Evolutionary conservation across 2,329 filamentous ascomycete genomes (phyloP).

Genomic region (Trichoderma sp.): DNA sequence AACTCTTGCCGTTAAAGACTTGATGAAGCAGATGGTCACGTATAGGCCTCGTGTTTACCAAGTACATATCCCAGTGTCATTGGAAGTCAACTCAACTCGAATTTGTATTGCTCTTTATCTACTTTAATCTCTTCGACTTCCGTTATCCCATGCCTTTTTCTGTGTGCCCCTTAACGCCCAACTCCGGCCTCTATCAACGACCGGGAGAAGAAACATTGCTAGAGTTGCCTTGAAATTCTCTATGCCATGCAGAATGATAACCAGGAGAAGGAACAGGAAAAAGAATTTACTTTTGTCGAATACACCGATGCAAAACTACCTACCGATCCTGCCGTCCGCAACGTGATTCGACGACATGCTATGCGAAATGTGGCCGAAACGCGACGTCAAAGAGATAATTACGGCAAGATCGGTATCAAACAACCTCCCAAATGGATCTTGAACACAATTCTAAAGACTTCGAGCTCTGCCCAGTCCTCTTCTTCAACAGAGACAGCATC

Average conservation of each 20-base stretch:
- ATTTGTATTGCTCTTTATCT: not conserved
- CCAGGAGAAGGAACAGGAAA: not conserved
- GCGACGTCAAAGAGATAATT: not conserved
- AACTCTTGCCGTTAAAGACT: not conserved
- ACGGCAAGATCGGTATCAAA: not conserved
- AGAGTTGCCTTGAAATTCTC: not conserved
- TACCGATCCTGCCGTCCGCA: not conserved
- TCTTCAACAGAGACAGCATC: not conserved
- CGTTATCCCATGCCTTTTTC: not conserved
- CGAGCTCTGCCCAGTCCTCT: not conserved
- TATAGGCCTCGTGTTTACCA: not conserved
- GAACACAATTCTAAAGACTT: not conserved
- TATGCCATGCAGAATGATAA: not conserved
- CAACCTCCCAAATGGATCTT: not conserved
- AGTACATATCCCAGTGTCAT: not conserved
- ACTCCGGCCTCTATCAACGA: not conserved
- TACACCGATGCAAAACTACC: not conserved
- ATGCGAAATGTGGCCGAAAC: not conserved
- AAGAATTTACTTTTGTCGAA: not conserved
- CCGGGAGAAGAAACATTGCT: not conserved
- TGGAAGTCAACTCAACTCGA: not conserved
- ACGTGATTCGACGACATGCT: not conserved
- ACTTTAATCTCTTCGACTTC: not conserved
- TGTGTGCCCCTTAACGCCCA: not conserved
- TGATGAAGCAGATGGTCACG: not conserved